A percentile compares a stretch with the other conserved stretches of the same genome.
These are phyloP conservation scores for Irpex lacteus DNA, from an alignment of 1,284 basidiomycete species.

Conservation along the genomic window DNA sequence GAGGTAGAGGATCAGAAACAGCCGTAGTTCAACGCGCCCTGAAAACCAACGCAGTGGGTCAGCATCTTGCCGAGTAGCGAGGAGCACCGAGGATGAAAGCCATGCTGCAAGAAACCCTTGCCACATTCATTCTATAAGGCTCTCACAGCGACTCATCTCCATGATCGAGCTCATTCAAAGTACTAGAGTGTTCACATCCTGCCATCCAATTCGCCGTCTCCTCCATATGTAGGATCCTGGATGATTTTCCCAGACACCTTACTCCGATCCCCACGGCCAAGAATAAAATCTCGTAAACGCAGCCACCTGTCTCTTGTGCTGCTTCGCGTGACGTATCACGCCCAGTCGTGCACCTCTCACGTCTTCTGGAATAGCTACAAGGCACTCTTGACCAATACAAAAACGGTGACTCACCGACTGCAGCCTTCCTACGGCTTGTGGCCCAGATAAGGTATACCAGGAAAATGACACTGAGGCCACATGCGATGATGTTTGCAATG, in stretches of 20 bases:
- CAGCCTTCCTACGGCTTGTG: constrained; percentile 46
- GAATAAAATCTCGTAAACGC: background rate
- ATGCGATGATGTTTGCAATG: constrained; percentile 71
- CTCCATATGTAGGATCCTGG: background rate
- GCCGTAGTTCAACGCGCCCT: constrained; percentile 70
- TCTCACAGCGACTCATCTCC: background rate
- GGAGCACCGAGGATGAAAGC: background rate
- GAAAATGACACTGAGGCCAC: constrained; percentile 56
- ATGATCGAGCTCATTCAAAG: background rate
- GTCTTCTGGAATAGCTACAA: background rate
- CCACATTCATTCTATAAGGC: background rate
- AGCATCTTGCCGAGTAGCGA: background rate
- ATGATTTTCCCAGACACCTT: background rate
- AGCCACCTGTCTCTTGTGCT: background rate
- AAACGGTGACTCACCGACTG: constrained; percentile 36
- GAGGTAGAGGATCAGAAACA: constrained; percentile 65
- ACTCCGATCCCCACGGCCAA: background rate
- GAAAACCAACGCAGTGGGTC: constrained; percentile 19
- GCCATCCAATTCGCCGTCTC: background rate
- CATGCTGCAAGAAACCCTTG: background rate
- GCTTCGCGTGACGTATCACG: too few relatives aligned
- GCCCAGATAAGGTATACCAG: constrained; percentile 45
- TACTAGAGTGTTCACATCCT: background rate
- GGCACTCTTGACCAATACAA: background rate
- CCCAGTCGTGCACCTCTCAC: too few relatives aligned